Evolutionary conservation across 768 basidiomycete genomes (phyloP).

Genomic region (Clitopilus passeckerianus): DNA sequence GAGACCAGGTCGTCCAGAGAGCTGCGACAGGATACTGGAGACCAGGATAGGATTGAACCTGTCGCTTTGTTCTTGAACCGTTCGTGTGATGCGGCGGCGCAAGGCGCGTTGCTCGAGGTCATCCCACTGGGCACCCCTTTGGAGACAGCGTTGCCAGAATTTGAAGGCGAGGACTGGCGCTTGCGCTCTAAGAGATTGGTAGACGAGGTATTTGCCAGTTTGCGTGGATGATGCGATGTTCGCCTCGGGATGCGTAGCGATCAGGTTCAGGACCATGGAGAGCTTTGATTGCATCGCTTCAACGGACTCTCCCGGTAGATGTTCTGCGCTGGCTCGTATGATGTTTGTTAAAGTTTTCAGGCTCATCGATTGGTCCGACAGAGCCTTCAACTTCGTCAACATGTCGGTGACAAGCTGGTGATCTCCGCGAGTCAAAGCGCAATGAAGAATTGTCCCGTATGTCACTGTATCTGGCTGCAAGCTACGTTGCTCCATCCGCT

Average conservation of each 20-base stretch:
- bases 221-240: conserved; percentile 35
- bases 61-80: conserved; percentile 21
- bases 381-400: conserved; percentile 30
- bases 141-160: conserved; percentile 54
- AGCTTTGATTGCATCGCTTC: conserved; percentile 28
- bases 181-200: conserved; percentile 40
- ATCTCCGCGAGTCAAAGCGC: conserved; percentile 44
- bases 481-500: conserved; percentile 43
- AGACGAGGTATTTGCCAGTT: conserved; percentile 48
- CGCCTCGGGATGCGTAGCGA: conserved; percentile 29
- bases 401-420: conserved; percentile 36
- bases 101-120: conserved; percentile 39
- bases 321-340: conserved; percentile 34
- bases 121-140: conserved; percentile 37
- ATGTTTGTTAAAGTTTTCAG: conserved; percentile 45
- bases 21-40: background rate
- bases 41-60: background rate
- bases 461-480: conserved; percentile 48
- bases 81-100: conserved; percentile 34
- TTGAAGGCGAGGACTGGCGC: conserved; percentile 49
- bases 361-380: conserved; percentile 30
- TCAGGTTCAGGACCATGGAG: conserved; percentile 32
- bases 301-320: conserved; percentile 16
- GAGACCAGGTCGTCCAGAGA: background rate
- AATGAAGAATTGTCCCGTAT: conserved; percentile 60